Base-by-base conservation (phyloP, 2,329 filamentous ascomycete species). In the Emericellopsis cladophorae region DNA sequence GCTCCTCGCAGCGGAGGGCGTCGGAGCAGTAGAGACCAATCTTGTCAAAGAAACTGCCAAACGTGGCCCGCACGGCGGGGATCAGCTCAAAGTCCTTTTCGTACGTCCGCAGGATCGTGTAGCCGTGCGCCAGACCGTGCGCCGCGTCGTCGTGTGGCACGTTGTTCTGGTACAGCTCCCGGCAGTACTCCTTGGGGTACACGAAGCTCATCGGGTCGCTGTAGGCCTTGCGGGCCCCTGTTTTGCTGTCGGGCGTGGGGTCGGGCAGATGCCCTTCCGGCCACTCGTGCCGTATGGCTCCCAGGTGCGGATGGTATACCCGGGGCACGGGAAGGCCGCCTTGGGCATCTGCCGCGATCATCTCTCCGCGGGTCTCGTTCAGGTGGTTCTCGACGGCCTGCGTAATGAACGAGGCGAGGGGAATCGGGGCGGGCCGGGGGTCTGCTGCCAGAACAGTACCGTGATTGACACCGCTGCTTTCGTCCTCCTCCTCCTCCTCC, bases 31-130 rank as follows among this genome's bases (percentile, higher is more conserved):
- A 11, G 4, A 60, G 48, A 8, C 54, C 55, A 18, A 56, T 46
- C 40, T 61, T 29, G 26, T 29, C 26, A 29, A 29, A 29, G 26
- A 12, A 29, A 7, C 26, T 29, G 12, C 26, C 26, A 29, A 29
- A 29, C 26, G 26, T 29, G 9, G 26, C 26, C 26, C 12, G 26
- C 26, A 29, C 26, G 9, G 9, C 26, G 3, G 56, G 58, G 23
- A 65, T 49, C 26, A 76, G 54, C 51, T 74, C 71, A 22, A 73
- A 46, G 26, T 70, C 68, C 37, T 63, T 62, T 43, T 64, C 60
- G 45, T 67, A 69, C 9, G 66, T 65, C n/a, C 71, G 42, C 16
- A 43, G 33, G 12, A 43, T 23, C 23, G 11, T 15, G 29, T 40
- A 43, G 15, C 33, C 37, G 5, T 5, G 33, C 14, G 18, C 26